Base-by-base conservation (phyloP, 1,284 basidiomycete genomes). In the Ganoderma boninense region DNA sequence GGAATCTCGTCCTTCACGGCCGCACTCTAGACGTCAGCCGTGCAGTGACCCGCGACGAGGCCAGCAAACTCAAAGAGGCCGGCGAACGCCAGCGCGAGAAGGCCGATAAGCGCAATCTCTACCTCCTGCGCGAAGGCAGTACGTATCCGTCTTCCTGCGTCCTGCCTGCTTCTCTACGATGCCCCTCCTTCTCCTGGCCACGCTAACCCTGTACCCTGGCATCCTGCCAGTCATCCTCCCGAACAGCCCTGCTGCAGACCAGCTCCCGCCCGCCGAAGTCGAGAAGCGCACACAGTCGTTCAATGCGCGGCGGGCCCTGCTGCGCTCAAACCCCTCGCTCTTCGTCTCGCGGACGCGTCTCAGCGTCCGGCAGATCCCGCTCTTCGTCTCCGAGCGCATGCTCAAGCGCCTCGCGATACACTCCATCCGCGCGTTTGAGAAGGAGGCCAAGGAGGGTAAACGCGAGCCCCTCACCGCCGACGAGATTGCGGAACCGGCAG, bases 71-170 rank as follows among this genome's bases (percentile, higher is more conserved):
- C 62, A 95, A 94, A 77, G 96, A 97, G 72, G 94, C 92, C 35
- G 92, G 93, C 8, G 96, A 97, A 77, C 89, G 90, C 76, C 87
- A 89, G 67, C 87, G 96, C 64, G 92, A 97, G 80, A 97, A 97
- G 81, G 92, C 92, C 1, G 98, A 99, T 82, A 98, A 98, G 82
- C 90, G 97, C 26, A 98, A 99, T 80, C 91, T 98, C 75, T 99
- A 99, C 82, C 89, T 99, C 66, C 89, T 99, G 77, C 90, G 95
- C 29, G 98, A 99, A 88, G 98, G 97, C 84, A 94, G 96, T 94
- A 77, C 75, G 90, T 83, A 35, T 49, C 26, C 40, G 57, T 49
- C 23, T 42, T 26, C 57, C 46, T 29, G 46, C 23, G 38, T 29
- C 57, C 46, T 29, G 13, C n/a, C 13, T 52, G 5, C 54, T 13